Evolutionary conservation across 306 rosid species (phyloP).

Genomic region (Cicer arietinum): DNA sequence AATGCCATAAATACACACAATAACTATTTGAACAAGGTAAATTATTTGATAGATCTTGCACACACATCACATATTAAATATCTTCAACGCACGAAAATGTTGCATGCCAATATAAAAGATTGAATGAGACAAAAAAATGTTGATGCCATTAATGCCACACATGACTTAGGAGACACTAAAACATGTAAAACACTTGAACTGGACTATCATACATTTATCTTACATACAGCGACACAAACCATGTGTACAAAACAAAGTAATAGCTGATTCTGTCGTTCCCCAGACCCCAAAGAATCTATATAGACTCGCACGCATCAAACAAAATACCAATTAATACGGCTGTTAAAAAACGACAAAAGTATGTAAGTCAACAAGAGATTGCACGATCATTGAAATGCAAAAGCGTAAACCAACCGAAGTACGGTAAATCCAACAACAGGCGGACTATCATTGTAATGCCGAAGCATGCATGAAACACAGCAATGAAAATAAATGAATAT

Average conservation of each 20-base stretch:
- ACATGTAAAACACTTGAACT: neutral
- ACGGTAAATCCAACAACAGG: neutral
- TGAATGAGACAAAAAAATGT: neutral
- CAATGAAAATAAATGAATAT: neutral
- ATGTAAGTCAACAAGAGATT: slow-evolving; percentile 14
- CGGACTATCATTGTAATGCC: neutral
- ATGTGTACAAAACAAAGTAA: slow-evolving; percentile 26
- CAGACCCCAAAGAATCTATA: neutral
- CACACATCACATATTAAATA: neutral
- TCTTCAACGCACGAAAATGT: neutral
- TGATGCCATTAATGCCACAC: slow-evolving; percentile 1
- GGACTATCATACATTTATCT: neutral
- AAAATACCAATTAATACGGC: slow-evolving; percentile 5
- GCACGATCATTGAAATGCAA: slow-evolving; percentile 13
- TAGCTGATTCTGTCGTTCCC: slow-evolving; percentile 5
- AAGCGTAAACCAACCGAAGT: slow-evolving; percentile 15
- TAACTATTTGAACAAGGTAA: neutral
- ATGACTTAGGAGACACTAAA: slow-evolving; percentile 4
- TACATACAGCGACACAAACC: neutral
- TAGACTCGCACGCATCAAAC: neutral
- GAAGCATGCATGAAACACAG: slow-evolving; percentile 1
- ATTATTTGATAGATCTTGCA: neutral
- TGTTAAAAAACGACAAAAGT: neutral
- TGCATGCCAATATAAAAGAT: neutral
- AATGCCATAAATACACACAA: slow-evolving; percentile 28